A percentile compares a stretch with the other conserved stretches of the same genome.
Conservation (phyloP, 2,329 filamentous ascomycete species). For the Fusarium algeriense region DNA sequence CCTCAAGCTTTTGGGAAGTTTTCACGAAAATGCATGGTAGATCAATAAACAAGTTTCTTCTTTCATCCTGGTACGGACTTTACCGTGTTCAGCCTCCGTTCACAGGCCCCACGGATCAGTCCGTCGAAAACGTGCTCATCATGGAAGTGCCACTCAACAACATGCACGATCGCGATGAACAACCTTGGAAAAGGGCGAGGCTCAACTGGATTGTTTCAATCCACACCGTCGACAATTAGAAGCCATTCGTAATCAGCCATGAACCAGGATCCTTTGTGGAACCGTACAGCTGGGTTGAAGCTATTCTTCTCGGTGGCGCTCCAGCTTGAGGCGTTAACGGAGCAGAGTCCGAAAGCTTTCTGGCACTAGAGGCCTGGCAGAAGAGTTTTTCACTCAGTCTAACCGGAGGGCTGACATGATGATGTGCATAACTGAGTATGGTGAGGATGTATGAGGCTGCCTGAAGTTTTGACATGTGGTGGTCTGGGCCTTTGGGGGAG, state of each 20-base stretch:
- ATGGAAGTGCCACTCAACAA: background rate
- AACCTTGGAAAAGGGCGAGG: background rate
- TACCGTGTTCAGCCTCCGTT: background rate
- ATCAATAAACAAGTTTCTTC: background rate
- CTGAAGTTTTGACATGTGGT: background rate
- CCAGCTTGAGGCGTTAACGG: background rate
- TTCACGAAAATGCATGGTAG: background rate
- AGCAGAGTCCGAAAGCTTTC: too few relatives aligned
- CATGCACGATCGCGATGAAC: rapidly evolving
- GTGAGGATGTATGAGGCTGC: background rate
- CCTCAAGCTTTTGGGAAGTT: rapidly evolving
- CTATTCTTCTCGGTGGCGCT: rapidly evolving
- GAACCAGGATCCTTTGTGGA: background rate
- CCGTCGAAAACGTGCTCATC: background rate
- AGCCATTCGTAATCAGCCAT: background rate
- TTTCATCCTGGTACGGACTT: background rate
- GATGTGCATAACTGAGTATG: background rate
- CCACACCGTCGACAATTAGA: background rate
- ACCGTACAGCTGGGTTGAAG: background rate
- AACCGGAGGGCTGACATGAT: background rate
- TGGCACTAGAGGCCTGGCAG: too few relatives aligned
- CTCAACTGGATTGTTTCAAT: background rate
- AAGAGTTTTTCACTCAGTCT: rapidly evolving
- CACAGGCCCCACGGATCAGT: background rate
- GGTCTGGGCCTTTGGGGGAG: background rate